Evolutionary conservation across 2,329 filamentous ascomycete species (phyloP).

Genomic region (Aspergillus bombycis): DNA sequence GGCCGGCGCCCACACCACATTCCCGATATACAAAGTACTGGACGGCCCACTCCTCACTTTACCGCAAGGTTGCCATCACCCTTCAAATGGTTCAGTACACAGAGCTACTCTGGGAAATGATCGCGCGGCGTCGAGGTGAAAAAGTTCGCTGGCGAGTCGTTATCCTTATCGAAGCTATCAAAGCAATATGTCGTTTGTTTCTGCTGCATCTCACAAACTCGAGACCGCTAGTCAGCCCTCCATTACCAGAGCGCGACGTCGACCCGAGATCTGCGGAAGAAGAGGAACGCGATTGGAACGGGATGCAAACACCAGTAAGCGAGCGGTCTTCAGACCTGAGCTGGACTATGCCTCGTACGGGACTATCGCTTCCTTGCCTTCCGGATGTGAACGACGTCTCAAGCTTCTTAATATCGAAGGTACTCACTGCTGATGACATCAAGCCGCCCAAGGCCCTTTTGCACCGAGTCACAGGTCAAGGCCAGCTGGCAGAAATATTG

Average conservation of each 20-base stretch:
- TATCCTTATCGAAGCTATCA: slow-evolving; percentile 80
- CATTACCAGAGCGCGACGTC: slow-evolving; percentile 81
- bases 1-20: slow-evolving; percentile 59
- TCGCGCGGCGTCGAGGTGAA: slow-evolving; percentile 81
- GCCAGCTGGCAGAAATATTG: slow-evolving; percentile 83
- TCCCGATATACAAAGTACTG: slow-evolving; percentile 68
- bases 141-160: slow-evolving; percentile 83
- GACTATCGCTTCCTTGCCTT: slow-evolving; percentile 79
- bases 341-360: slow-evolving; percentile 95
- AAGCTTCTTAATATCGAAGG: slow-evolving; percentile 82
- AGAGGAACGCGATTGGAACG: slow-evolving; percentile 49
- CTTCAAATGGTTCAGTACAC: slow-evolving; percentile 93
- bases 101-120: slow-evolving; percentile 96
- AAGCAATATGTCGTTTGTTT: slow-evolving; percentile 80
- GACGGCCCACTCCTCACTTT: slow-evolving; percentile 66
- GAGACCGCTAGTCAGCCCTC: slow-evolving; percentile 78
- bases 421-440: slow-evolving; percentile 94
- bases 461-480: slow-evolving; percentile 71
- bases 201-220: slow-evolving; percentile 82
- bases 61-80: slow-evolving; percentile 77
- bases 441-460: slow-evolving; percentile 85
- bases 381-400: slow-evolving; percentile 82
- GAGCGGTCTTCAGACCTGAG: slow-evolving; percentile 53
- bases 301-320: slow-evolving; percentile 47
- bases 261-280: slow-evolving; percentile 64